Base-by-base conservation (phyloP, 2,329 filamentous ascomycete genomes). In the Apiospora sp. region DNA sequence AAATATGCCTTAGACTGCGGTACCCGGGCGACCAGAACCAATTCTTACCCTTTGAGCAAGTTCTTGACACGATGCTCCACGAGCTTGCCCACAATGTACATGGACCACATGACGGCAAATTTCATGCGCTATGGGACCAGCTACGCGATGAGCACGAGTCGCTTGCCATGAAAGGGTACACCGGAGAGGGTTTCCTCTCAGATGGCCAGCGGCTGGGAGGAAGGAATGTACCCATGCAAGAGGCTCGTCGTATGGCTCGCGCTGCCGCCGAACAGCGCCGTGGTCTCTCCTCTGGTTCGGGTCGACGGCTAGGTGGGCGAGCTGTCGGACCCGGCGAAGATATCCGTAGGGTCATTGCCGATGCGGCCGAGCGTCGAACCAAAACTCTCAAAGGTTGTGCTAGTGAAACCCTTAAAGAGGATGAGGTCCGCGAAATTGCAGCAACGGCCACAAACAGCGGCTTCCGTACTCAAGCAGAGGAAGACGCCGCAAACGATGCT, bases 61-160 rank as follows among this genome's bases (percentile, higher is more conserved):
- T 98, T 10, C 87, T 94, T 61, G 95, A 98, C 81, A 98, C 96
- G 0, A 93, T 98, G 91, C 90, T 98, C 27, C 96, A 98, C 80
- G 96, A 98, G 86, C 89, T 98, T 3, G 92, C 91, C n/a, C 96
- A 98, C 79, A 98, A 93, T 75, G 89, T 94, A 14, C 91, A 92
- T 81, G 94, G 94, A 0, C 93, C 94, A 1, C 96, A 98, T 81
- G 91, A 98, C 79, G 88, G 86, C 67, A 89, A 92, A 48, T 98
- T 98, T 79, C 91, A 98, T 76, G 91, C 91, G 0, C 85, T 98
- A 6, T 98, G 95, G 94, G 92, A 98, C 77, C 92, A 97, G 79
- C 89, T 98, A 5, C 91, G 96, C 27, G 93, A 96, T 72, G 95
- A 98, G 82, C 92, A 96, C 77, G 90, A 95, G 77, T 90, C 91